phyloP scores from a whole-genome alignment of 2,329 filamentous ascomycete species.

The Orbilia quercus region DNA sequence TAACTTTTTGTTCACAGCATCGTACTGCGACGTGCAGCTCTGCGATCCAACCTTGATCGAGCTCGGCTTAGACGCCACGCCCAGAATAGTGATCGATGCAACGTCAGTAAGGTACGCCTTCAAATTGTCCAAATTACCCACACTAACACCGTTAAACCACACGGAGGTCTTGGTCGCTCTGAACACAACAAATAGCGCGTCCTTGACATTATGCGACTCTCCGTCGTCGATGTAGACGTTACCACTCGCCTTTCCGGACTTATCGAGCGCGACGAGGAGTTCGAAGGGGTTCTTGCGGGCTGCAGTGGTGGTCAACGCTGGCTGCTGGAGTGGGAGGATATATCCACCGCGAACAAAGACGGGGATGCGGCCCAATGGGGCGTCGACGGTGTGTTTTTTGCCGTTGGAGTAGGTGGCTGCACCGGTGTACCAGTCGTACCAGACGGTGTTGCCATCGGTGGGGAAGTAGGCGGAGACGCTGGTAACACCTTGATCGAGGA shows the following conservation, averaged over 20 bases:
- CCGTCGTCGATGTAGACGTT: slow-evolving; percentile 80
- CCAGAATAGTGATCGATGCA: slow-evolving; percentile 14
- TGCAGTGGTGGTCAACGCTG: slow-evolving; percentile 74
- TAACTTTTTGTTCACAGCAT: slow-evolving; percentile 15
- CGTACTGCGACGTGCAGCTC: slow-evolving; percentile 18
- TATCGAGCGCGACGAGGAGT: slow-evolving; percentile 72
- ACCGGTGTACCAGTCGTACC: slow-evolving; percentile 85
- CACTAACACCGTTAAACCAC: slow-evolving; percentile 15
- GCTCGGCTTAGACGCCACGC: slow-evolving; percentile 18
- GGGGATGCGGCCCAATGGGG: slow-evolving; percentile 76
- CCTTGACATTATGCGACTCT: slow-evolving; percentile 63
- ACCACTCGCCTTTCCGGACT: slow-evolving; percentile 70
- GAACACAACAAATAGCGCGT: slow-evolving; percentile 30
- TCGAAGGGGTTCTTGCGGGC: slow-evolving; percentile 75
- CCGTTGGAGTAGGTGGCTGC: slow-evolving; percentile 68
- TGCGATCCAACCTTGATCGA: slow-evolving; percentile 7
- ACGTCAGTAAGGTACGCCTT: slow-evolving; percentile 17
- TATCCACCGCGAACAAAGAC: slow-evolving; percentile 76
- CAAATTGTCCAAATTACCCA: slow-evolving; percentile 22
- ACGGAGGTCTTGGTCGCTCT: slow-evolving; percentile 7
- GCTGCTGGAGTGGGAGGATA: slow-evolving; percentile 75
- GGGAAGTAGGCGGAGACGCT: slow-evolving; percentile 77
- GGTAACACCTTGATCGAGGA: slow-evolving; percentile 72
- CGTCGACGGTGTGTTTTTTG: slow-evolving; percentile 71
- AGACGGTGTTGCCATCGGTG: slow-evolving; percentile 71